Evolutionary conservation across 495 filamentous ascomycete species (phyloP).

Genomic region (Cairneyella variabilis): DNA sequence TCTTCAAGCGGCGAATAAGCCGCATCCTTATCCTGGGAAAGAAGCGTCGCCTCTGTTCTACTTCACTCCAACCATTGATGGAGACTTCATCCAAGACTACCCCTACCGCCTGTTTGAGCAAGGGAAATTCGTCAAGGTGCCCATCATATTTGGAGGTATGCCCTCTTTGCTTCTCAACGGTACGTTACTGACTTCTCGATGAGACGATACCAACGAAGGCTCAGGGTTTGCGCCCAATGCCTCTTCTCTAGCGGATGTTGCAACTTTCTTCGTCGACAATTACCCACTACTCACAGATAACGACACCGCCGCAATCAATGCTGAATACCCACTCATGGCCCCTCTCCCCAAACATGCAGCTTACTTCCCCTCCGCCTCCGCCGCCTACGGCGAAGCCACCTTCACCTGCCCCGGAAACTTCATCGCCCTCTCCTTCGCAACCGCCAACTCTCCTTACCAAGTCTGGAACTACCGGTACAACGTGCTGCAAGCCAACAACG

Average conservation of each 20-base stretch:
- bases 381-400: conserved; percentile 65
- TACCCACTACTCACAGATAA: conserved; percentile 50
- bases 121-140: conserved; percentile 61
- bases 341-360: conserved; percentile 39
- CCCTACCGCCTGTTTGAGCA: conserved; percentile 54
- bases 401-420: conserved; percentile 66
- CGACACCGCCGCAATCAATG: conserved; percentile 53
- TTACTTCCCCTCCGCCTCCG: conserved; percentile 55
- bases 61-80: conserved; percentile 58
- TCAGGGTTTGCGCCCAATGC: conserved; percentile 55
- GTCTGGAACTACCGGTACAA: conserved; percentile 55
- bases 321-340: conserved; percentile 49
- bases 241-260: conserved; percentile 38
- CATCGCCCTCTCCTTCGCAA: conserved; percentile 42
- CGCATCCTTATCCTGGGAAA: conserved; percentile 28
- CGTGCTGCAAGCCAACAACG: conserved; percentile 51
- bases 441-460: conserved; percentile 33
- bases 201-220: conserved; percentile 61
- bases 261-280: conserved; percentile 57
- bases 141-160: conserved; percentile 54
- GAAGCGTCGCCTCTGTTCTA: conserved; percentile 45
- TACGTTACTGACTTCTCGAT: background rate
- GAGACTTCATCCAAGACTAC: conserved; percentile 53
- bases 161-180: background rate
- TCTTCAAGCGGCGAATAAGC: conserved; percentile 16